Conservation (phyloP, 352 stramenopile species). For the Phytophthora gonapodyides region DNA sequence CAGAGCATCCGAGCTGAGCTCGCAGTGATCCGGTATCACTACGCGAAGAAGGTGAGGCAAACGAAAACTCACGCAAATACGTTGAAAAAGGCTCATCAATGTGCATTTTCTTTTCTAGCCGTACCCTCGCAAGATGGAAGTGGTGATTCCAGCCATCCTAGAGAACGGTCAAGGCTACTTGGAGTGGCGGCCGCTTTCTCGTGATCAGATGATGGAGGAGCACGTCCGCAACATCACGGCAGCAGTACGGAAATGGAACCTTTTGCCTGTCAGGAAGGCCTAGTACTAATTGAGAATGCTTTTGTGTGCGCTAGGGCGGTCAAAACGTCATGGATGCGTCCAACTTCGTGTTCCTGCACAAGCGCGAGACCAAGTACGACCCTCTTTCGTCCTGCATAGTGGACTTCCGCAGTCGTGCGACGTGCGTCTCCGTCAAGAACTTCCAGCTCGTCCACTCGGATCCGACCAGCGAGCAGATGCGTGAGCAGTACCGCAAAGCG, state of each 20-base stretch:
- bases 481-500: constrained; percentile 69
- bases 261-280: background rate
- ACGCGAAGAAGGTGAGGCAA: constrained; percentile 63
- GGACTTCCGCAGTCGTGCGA: constrained; percentile 92
- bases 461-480: constrained; percentile 67
- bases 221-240: constrained; percentile 65
- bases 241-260: constrained; percentile 39
- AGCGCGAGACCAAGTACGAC: constrained; percentile 91
- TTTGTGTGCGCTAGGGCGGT: constrained; percentile 43
- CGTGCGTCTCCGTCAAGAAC: constrained; percentile 92
- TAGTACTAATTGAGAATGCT: constrained; percentile 5
- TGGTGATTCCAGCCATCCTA: constrained; percentile 72
- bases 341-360: constrained; percentile 86
- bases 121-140: constrained; percentile 84
- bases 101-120: constrained; percentile 29
- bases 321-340: constrained; percentile 82
- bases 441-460: constrained; percentile 92
- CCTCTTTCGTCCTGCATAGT: constrained; percentile 92
- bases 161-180: constrained; percentile 66
- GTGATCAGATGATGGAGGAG: constrained; percentile 83
- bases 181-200: constrained; percentile 72
- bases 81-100: background rate
- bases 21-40: constrained; percentile 72
- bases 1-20: constrained; percentile 79
- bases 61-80: background rate